These are phyloP conservation scores for Blastosporella zonata DNA, from an alignment of 1,284 basidiomycete species.

Conservation along the genomic window DNA sequence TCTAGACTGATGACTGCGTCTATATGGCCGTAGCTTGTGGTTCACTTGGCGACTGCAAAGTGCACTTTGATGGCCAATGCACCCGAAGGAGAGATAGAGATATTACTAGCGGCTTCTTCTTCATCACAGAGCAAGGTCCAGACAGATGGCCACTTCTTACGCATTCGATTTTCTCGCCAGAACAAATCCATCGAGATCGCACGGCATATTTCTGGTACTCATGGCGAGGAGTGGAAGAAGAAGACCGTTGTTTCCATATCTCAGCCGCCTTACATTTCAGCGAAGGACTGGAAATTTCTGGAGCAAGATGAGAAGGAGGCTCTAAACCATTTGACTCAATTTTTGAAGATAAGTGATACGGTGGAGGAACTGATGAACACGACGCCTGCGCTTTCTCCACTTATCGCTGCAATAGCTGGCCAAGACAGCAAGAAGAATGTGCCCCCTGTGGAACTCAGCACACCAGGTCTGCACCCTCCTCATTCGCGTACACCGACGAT, in stretches of 20 bases:
- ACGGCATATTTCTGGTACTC: slow-evolving; percentile 29
- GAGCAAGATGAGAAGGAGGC: slow-evolving; percentile 33
- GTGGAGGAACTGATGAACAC: slow-evolving; percentile 25
- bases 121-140: slow-evolving; percentile 1
- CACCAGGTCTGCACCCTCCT: not conserved
- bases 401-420: not conserved
- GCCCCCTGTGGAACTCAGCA: not conserved
- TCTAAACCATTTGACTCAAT: slow-evolving; percentile 28
- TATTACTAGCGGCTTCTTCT: slow-evolving; percentile 29
- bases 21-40: slow-evolving; percentile 35
- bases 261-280: slow-evolving; percentile 23
- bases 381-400: not conserved
- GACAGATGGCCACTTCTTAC: slow-evolving; percentile 27
- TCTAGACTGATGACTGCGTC: not conserved
- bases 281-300: slow-evolving; percentile 30
- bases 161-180: slow-evolving; percentile 42
- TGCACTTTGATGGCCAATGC: slow-evolving; percentile 55
- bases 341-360: slow-evolving; percentile 36
- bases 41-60: slow-evolving; percentile 38
- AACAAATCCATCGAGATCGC: slow-evolving; percentile 41
- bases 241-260: slow-evolving; percentile 32
- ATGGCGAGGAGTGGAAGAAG: slow-evolving; percentile 41
- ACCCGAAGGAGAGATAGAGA: slow-evolving; percentile 49
- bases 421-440: not conserved
- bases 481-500: not conserved